Percentiles rank a stretch among this genome's conserved stretches.
Evolutionary conservation across 352 stramenopile species (phyloP).

Genomic region (Globisporangium heterothallicum): DNA sequence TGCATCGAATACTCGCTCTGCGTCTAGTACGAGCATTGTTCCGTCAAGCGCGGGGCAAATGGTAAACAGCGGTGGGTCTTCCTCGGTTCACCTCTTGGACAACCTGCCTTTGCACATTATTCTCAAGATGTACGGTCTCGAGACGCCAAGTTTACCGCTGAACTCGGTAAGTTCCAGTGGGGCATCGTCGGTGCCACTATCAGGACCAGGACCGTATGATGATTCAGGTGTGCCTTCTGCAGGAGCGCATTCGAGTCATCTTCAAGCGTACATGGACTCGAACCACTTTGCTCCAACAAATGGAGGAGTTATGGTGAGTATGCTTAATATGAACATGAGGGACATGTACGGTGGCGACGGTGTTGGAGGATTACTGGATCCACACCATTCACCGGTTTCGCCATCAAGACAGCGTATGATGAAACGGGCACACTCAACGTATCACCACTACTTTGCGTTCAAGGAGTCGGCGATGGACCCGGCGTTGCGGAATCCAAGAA

Average conservation of each 20-base stretch:
- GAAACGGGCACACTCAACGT: constrained; percentile 60
- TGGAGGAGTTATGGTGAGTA: constrained; percentile 64
- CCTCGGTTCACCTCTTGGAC: constrained; percentile 33
- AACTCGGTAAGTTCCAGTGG: constrained; percentile 18
- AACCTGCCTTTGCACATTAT: constrained; percentile 73
- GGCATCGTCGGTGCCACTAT: constrained; percentile 2
- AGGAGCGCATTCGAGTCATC: neutral
- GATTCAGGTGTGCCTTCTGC: constrained; percentile 6
- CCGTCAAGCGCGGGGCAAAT: constrained; percentile 14
- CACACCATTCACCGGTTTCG: constrained; percentile 42
- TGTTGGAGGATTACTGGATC: constrained; percentile 49
- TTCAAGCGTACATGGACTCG: constrained; percentile 30
- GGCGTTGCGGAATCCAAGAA: constrained; percentile 73
- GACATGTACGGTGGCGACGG: constrained; percentile 75
- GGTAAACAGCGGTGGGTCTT: constrained; percentile 11
- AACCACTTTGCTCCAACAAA: constrained; percentile 57
- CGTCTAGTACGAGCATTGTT: constrained; percentile 11
- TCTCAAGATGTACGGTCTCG: constrained; percentile 81
- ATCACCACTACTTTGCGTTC: constrained; percentile 71
- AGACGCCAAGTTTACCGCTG: constrained; percentile 60
- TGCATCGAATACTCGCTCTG: constrained; percentile 20
- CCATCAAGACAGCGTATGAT: constrained; percentile 50
- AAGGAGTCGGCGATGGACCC: constrained; percentile 81
- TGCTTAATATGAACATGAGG: constrained; percentile 75
- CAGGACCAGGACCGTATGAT: constrained; percentile 8